Conservation (phyloP, 192 early-diverging fungal species). For the Gryganskiella cystojenkinii region DNA sequence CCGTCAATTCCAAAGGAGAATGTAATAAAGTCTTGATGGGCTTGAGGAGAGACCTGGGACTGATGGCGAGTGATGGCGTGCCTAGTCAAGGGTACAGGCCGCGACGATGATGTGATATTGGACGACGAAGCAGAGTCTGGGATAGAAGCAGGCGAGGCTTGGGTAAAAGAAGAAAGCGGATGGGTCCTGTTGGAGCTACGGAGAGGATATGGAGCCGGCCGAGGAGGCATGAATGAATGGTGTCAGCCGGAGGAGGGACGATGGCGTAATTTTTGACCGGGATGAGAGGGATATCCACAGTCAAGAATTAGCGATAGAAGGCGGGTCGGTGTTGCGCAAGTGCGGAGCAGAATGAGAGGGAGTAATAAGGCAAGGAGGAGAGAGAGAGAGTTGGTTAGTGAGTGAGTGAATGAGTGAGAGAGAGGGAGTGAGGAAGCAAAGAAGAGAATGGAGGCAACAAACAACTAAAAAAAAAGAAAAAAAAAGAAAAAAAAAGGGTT, state of each 20-base stretch:
- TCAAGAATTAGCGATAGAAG: constrained; percentile 18
- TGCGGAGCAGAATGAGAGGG: neutral
- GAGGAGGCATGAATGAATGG: constrained; percentile 44
- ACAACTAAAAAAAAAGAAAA: constrained; percentile 1
- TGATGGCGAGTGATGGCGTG: constrained; percentile 43
- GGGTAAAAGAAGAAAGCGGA: neutral
- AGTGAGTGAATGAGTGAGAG: neutral
- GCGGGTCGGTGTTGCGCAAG: neutral
- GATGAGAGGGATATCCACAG: constrained; percentile 32
- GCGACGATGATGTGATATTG: neutral
- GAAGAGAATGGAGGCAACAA: neutral
- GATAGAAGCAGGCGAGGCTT: neutral
- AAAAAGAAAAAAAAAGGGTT: no score
- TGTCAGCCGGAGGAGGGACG: neutral
- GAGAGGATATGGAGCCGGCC: constrained; percentile 18
- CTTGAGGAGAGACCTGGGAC: constrained; percentile 24
- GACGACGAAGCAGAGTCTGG: constrained; percentile 3
- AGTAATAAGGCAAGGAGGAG: neutral
- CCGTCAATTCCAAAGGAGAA: constrained; percentile 47
- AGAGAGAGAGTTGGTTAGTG: neutral
- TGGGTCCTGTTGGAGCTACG: constrained; percentile 13
- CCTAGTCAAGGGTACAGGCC: constrained; percentile 5
- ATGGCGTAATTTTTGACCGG: constrained; percentile 30
- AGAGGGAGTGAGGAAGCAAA: neutral
- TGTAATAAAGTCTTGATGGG: constrained; percentile 30